Evolutionary conservation across 176 grass and related monocot species (phyloP), one percentile per base, ranked within the genome.

Genomic region (Hordeum marinum): DNA sequence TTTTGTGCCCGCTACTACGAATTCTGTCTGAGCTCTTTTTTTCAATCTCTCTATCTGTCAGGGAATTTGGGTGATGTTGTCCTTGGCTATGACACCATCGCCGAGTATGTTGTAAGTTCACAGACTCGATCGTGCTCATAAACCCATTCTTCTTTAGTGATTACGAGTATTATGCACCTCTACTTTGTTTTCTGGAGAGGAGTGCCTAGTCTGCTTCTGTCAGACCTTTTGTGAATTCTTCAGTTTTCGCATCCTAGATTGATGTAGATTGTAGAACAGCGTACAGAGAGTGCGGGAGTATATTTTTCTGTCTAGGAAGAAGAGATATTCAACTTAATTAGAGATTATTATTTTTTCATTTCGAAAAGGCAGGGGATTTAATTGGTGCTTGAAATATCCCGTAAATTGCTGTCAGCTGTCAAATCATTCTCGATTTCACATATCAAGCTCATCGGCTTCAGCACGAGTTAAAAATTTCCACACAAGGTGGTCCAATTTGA

Each of bases 61-160:
- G 96, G 96, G 48, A 82, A 91, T 29, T 37, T 92, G 70, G 83
- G 32, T 7, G 96, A 98, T 81, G 84, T 98, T 45, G 90, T 86
- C 40, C 91, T 96, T 54, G 96, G 96, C 29, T 98, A 94, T 29
- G 93, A 98, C 86, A 84, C 91, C 69, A 41, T 98, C 83, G 93
- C 85, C 66, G 80, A 82, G 48, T 98, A 98, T 10, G 92, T 95
- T 80, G 96, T 98, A 92, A 90, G 91, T 70, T 87, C 31, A 43
- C 10, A 17, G 3, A 37, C 61, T 79, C 67, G 20, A 18, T 17
- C 48, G 2, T 3, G 0, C 72, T 32, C 43, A 14, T 52, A 7
- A 36, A 72, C 36, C 31, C 23, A 21, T 71, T 69, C 72, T 83
- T 46, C n/a, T 50, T 62, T 69, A 10, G 7, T 29, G 26, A 50